Percentiles rank a stretch among this genome's conserved stretches.
These are phyloP conservation scores for Pulchroboletus neoregius DNA, from an alignment of 1,284 basidiomycete genomes.

Conservation along the genomic window DNA sequence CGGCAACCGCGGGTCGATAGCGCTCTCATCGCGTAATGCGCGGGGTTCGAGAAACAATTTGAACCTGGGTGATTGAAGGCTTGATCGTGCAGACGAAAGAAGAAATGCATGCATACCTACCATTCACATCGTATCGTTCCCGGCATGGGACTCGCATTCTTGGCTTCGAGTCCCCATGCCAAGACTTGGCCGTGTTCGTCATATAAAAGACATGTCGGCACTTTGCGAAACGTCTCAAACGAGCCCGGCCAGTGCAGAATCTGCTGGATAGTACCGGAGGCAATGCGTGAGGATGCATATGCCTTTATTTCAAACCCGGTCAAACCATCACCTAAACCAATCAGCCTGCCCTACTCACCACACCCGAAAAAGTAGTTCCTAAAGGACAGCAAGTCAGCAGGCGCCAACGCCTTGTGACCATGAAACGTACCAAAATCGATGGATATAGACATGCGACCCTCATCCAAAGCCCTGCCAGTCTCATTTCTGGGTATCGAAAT, in stretches of 20 bases:
- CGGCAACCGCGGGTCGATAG: constrained; percentile 71
- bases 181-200: constrained; percentile 64
- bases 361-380: constrained; percentile 81
- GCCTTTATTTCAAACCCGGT: constrained; percentile 42
- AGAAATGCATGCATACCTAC: constrained; percentile 23
- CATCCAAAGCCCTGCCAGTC: constrained; percentile 36
- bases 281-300: constrained; percentile 77
- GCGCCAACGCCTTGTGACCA: background rate
- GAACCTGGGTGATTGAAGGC: constrained; percentile 43
- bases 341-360: constrained; percentile 47
- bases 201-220: constrained; percentile 76
- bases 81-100: background rate
- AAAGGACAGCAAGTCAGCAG: constrained; percentile 14
- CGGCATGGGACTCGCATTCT: constrained; percentile 63
- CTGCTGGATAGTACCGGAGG: constrained; percentile 71
- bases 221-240: constrained; percentile 75
- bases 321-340: background rate
- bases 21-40: constrained; percentile 62
- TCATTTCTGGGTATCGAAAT: constrained; percentile 10
- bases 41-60: constrained; percentile 79
- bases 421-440: constrained; percentile 68
- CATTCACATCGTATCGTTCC: constrained; percentile 73
- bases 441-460: constrained; percentile 68
- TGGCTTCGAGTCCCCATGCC: constrained; percentile 78
- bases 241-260: constrained; percentile 78